Evolutionary conservation across 306 rosid species (phyloP).

Genomic region (Medicago lupulina): DNA sequence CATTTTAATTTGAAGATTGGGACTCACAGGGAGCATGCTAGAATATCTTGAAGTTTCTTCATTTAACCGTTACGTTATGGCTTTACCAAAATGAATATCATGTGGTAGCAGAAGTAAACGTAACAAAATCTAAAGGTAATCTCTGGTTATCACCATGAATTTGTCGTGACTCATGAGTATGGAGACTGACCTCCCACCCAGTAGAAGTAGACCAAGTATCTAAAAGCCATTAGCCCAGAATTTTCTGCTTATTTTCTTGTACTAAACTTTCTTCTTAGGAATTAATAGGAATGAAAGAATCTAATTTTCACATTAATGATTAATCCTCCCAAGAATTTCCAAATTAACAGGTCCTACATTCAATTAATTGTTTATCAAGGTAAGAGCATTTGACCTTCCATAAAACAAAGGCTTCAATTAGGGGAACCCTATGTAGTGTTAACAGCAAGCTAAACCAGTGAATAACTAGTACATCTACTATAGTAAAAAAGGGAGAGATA

Average conservation of each 20-base stretch:
- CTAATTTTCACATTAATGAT: constrained; percentile 18
- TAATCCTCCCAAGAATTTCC: background rate
- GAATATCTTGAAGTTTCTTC: background rate
- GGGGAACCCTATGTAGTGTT: background rate
- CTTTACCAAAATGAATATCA: constrained; percentile 15
- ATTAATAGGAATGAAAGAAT: background rate
- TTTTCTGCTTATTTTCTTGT: background rate
- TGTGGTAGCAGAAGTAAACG: background rate
- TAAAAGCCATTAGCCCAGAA: background rate
- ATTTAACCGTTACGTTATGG: background rate
- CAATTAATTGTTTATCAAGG: constrained; percentile 17
- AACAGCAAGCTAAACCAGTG: background rate
- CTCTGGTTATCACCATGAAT: constrained; percentile 15
- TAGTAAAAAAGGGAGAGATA: background rate
- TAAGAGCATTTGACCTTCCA: constrained; percentile 4
- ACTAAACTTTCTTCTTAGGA: constrained; percentile 9
- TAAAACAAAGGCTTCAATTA: background rate
- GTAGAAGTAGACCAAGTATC: background rate
- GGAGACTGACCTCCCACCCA: background rate
- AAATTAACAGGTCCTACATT: constrained; percentile 15
- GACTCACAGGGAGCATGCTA: constrained; percentile 1
- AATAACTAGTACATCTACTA: background rate
- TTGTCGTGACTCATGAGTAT: background rate
- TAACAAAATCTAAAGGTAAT: constrained; percentile 15
- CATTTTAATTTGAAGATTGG: constrained; percentile 1